Evolutionary conservation across 2,329 filamentous ascomycete genomes (phyloP).

Genomic region (Aspergillus fijiensis): DNA sequence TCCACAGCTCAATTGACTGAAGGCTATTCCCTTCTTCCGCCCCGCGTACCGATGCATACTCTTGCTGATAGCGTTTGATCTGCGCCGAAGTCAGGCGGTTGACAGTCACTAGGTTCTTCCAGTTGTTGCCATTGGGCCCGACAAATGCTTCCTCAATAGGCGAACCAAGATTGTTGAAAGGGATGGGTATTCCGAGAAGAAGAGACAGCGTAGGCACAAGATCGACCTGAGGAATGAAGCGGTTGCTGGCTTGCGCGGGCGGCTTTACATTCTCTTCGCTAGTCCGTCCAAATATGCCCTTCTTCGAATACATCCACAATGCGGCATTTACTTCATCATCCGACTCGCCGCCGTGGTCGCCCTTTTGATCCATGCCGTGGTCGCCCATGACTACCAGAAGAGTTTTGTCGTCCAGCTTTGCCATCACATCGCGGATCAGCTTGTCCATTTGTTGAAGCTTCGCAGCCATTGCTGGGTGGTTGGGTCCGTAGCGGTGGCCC

Average conservation of each 20-base stretch:
- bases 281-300: conserved; percentile 76
- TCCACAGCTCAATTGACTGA: conserved; percentile 60
- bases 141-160: conserved; percentile 94
- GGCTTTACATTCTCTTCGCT: conserved; percentile 58
- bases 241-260: conserved; percentile 68
- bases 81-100: conserved; percentile 77
- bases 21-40: conserved; percentile 61
- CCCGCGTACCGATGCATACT: conserved; percentile 73
- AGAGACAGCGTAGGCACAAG: conserved; percentile 88
- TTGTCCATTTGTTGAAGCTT: conserved; percentile 90
- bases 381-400: conserved; percentile 97
- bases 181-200: conserved; percentile 85
- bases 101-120: conserved; percentile 73
- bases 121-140: conserved; percentile 66
- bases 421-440: conserved; percentile 71
- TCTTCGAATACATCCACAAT: conserved; percentile 97
- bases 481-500: conserved; percentile 90
- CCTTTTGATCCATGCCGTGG: conserved; percentile 96
- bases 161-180: conserved; percentile 90
- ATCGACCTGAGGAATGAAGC: conserved; percentile 81
- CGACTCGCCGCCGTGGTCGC: conserved; percentile 97
- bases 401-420: conserved; percentile 76
- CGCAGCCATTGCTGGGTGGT: conserved; percentile 85
- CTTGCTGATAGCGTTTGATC: conserved; percentile 82
- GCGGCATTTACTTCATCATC: conserved; percentile 94